Evolutionary conservation across 495 filamentous ascomycete genomes (phyloP), one percentile per base, ranked within the genome.

Genomic region (Aspergillus steynii): DNA sequence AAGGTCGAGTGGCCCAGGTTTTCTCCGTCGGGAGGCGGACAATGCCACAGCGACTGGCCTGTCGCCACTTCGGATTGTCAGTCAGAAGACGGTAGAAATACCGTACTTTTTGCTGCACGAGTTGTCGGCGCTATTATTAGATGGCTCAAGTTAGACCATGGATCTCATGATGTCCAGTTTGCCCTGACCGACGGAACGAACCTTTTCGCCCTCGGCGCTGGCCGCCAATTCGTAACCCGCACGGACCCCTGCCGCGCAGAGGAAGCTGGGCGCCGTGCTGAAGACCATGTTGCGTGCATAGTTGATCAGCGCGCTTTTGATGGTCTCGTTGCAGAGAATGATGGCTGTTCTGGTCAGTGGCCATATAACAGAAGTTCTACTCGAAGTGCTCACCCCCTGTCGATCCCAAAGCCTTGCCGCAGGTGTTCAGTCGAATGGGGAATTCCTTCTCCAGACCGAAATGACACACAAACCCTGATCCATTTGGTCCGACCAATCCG

Each of bases 341-440:
- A 61, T 32, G 9, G 53, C 59, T 61, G n/a, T 14, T 20, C 3
- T 50, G 15, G 45, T 34, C 29, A 42, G n/a, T 14, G 10, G 20
- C 20, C 8, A 34, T 20, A 8, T 25, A 7, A 31, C 2, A 8
- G 28, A 31, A 26, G 7, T 4, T 25, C 6, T 9, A 55, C 12
- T 42, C 49, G 48, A 34, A 28, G 14, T 5, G 73, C 78, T 58
- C 71, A 88, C 86, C 88, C 69, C 88, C 88, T 20, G 81, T 77
- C 54, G 83, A 85, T 28, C 78, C 83, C 58, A 91, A 68, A 7
- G 83, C 85, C 66, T 90, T 91, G 1, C 88, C 86, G 77, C 87
- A 90, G 1, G 86, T 88, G 59, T 89, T 78, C 14, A 90, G 70
- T 47, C 88, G 67, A 5, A 86, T 80, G 72, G 82, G 82, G 15